These are phyloP conservation scores for Aechmea fasciata DNA, from an alignment of 176 grass and related monocot genomes.

Conservation along the genomic window DNA sequence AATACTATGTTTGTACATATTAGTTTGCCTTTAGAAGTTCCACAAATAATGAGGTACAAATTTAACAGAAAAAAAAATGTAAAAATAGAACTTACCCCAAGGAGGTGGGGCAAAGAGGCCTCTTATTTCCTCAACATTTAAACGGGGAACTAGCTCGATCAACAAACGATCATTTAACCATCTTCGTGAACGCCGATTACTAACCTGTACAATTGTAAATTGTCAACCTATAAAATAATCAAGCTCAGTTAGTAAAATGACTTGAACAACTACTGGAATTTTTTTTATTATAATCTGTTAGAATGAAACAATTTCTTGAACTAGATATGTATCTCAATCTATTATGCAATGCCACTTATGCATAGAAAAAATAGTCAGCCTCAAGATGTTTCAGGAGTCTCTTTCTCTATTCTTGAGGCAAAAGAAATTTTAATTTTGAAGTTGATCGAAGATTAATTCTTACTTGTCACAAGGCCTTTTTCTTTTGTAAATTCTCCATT, in stretches of 20 bases:
- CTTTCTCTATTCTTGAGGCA: too few relatives aligned
- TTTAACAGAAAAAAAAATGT: not conserved
- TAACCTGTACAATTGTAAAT: constrained; percentile 49
- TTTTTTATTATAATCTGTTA: not conserved
- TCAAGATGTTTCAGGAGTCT: too few relatives aligned
- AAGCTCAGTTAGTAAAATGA: not conserved
- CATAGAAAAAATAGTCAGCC: not conserved
- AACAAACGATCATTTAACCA: constrained; percentile 88
- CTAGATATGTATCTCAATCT: not conserved
- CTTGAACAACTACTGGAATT: not conserved
- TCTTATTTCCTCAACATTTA: constrained; percentile 90
- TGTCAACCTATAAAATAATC: constrained; percentile 6
- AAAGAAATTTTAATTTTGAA: too few relatives aligned
- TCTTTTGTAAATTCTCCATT: too few relatives aligned
- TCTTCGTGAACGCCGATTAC: constrained; percentile 65
- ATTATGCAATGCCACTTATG: not conserved
- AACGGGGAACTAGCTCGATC: constrained; percentile 69
- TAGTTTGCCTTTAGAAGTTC: not conserved
- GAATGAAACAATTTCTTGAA: not conserved
- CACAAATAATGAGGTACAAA: not conserved
- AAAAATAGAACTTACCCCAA: constrained; percentile 38
- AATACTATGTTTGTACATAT: not conserved
- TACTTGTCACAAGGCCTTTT: too few relatives aligned
- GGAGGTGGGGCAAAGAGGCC: constrained; percentile 94
- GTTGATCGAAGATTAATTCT: too few relatives aligned